These are phyloP conservation scores for Bathelium albidoporum DNA, from an alignment of 495 filamentous ascomycete genomes.

Conservation along the genomic window DNA sequence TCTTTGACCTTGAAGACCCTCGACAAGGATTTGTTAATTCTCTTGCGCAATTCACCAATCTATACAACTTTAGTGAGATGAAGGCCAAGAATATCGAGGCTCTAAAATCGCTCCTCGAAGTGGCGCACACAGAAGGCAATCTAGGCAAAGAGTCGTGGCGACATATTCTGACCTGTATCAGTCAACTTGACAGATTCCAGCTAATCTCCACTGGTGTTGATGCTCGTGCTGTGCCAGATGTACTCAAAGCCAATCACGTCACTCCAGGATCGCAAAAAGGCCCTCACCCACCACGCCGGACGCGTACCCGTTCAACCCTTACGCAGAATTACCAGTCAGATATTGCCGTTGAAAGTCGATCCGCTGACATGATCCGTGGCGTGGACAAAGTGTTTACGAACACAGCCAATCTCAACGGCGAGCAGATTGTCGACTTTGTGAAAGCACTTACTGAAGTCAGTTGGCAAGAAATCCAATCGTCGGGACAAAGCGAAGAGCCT, in stretches of 20 bases:
- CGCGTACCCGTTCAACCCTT: slow-evolving; percentile 54
- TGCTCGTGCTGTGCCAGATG: slow-evolving; percentile 83
- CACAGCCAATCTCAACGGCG: slow-evolving; percentile 82
- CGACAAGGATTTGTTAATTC: slow-evolving; percentile 90
- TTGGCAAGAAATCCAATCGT: slow-evolving; percentile 97
- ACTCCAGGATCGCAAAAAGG: slow-evolving; percentile 47
- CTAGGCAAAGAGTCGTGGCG: slow-evolving; percentile 82
- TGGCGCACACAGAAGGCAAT: slow-evolving; percentile 87
- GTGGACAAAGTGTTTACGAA: slow-evolving; percentile 95
- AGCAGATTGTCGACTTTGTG: slow-evolving; percentile 97
- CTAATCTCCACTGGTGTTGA: slow-evolving; percentile 91
- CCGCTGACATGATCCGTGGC: slow-evolving; percentile 80
- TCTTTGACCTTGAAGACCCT: slow-evolving; percentile 85
- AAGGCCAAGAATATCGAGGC: slow-evolving; percentile 94
- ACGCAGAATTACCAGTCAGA: slow-evolving; percentile 65
- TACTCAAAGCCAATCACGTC: slow-evolving; percentile 70
- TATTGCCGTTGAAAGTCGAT: slow-evolving; percentile 83
- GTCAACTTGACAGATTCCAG: slow-evolving; percentile 90
- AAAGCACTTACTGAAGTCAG: slow-evolving; percentile 88
- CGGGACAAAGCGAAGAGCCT: slow-evolving; percentile 86
- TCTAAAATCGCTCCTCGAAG: slow-evolving; percentile 76
- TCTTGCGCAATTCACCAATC: slow-evolving; percentile 83
- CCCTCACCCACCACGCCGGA: slow-evolving; percentile 49
- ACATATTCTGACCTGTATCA: slow-evolving; percentile 89
- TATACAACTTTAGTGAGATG: slow-evolving; percentile 93